A percentile compares a stretch with the other conserved stretches of the same genome.
Evolutionary conservation across 2,329 filamentous ascomycete genomes (phyloP).

Genomic region (Neofusicoccum sp.): DNA sequence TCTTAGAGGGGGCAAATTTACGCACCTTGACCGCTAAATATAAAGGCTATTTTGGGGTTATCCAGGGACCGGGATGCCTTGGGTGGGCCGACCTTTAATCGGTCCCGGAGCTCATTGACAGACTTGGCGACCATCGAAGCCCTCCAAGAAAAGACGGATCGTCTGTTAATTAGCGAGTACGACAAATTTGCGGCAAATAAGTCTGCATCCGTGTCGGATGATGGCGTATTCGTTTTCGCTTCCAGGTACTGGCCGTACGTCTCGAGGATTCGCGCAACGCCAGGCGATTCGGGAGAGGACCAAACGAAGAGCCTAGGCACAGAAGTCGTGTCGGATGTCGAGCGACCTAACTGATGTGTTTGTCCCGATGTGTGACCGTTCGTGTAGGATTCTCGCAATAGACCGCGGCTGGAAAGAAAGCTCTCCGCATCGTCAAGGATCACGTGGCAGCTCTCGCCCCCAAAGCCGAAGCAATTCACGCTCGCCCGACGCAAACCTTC

Average conservation of each 20-base stretch:
- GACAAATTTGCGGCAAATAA: background rate
- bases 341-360: background rate
- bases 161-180: background rate
- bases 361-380: background rate
- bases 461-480: conserved; percentile 31
- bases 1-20: conserved; percentile 23
- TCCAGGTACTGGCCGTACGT: too few species aligned
- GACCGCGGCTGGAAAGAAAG: conserved; percentile 3
- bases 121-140: background rate
- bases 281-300: too few species aligned
- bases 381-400: background rate
- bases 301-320: background rate
- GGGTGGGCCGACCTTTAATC: background rate
- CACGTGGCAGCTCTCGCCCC: conserved; percentile 33
- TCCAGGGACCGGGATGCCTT: background rate
- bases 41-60: conserved; percentile 30
- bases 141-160: background rate
- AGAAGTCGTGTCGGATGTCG: background rate
- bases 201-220: too few species aligned
- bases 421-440: conserved; percentile 25
- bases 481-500: conserved; percentile 21
- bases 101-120: background rate
- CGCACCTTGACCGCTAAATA: conserved; percentile 45
- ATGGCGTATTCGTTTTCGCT: too few species aligned
- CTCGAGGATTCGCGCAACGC: too few species aligned